phyloP scores from a whole-genome alignment of 2,329 filamentous ascomycete species.

The Ascochyta fabae region DNA sequence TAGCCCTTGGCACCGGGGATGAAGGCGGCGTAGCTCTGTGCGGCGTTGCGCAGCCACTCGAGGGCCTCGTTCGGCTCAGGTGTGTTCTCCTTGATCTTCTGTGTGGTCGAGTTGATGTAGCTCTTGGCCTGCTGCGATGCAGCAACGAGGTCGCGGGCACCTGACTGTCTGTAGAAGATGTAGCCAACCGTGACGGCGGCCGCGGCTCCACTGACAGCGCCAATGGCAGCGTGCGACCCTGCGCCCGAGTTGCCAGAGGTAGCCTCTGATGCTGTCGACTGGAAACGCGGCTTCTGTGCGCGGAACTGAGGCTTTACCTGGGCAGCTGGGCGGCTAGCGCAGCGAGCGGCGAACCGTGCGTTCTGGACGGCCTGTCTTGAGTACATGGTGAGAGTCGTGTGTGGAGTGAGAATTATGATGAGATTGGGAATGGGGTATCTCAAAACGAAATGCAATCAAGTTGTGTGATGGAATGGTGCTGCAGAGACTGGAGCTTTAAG shows the following conservation, averaged over 20 bases:
- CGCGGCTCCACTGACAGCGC: slow-evolving; percentile 58
- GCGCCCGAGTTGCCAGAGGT: slow-evolving; percentile 29
- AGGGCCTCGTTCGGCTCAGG: slow-evolving; percentile 72
- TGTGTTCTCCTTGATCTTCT: slow-evolving; percentile 66
- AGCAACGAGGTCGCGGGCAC: slow-evolving; percentile 56
- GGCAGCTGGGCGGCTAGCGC: slow-evolving; percentile 36
- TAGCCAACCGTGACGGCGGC: slow-evolving; percentile 58
- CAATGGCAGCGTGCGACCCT: slow-evolving; percentile 52
- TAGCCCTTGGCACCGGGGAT: slow-evolving; percentile 74
- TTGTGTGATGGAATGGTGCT: slow-evolving; percentile 2
- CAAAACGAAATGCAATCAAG: slow-evolving; percentile 5
- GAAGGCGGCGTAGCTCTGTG: slow-evolving; percentile 72
- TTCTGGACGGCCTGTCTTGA: slow-evolving; percentile 44
- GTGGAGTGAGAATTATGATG: slow-evolving; percentile 13
- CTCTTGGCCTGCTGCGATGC: slow-evolving; percentile 63
- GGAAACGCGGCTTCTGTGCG: slow-evolving; percentile 40
- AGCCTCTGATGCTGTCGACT: slow-evolving; percentile 37
- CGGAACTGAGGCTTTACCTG: slow-evolving; percentile 37
- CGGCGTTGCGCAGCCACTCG: slow-evolving; percentile 68
- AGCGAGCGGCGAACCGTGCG: slow-evolving; percentile 38
- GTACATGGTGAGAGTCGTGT: slow-evolving; percentile 31
- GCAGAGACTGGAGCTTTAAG: slow-evolving; percentile 8
- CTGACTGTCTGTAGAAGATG: slow-evolving; percentile 62
- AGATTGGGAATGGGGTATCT: slow-evolving; percentile 1
- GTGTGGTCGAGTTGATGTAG: slow-evolving; percentile 65